Conservation (phyloP, 179 eudicot genomes). For the Carnegiea gigantea region DNA sequence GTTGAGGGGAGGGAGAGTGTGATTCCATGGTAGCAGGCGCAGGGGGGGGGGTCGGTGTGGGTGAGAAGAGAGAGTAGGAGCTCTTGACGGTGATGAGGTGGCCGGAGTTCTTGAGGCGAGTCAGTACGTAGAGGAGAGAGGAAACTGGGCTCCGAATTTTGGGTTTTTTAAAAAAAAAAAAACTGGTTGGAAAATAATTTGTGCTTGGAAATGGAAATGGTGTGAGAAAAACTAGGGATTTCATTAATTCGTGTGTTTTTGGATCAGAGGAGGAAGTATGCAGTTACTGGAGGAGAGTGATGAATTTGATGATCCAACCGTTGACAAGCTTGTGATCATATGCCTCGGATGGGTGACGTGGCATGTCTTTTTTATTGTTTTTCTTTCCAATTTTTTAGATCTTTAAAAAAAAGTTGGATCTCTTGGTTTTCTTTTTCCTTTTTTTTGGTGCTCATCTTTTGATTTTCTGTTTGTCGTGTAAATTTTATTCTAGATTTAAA, state of each 20-base stretch:
- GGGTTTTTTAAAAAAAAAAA: no score
- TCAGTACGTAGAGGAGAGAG: conserved; percentile 22
- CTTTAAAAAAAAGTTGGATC: no score
- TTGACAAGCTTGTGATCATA: not conserved
- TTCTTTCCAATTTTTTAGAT: no score
- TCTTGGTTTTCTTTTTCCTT: no score
- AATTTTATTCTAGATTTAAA: no score
- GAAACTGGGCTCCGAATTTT: no score
- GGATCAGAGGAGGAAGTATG: not conserved
- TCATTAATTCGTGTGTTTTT: not conserved
- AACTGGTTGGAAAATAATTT: no score
- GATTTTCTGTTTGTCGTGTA: no score
- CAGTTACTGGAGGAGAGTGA: not conserved
- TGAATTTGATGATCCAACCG: conserved; percentile 20
- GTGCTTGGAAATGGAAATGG: no score
- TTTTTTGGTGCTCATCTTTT: no score
- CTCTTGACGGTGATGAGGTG: conserved; percentile 60
- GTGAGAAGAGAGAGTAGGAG: conserved; percentile 54
- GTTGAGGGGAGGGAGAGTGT: not conserved
- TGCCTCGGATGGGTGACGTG: not conserved
- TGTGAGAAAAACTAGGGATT: no score
- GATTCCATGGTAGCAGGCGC: not conserved
- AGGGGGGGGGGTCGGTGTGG: not conserved
- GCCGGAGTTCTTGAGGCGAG: conserved; percentile 42
- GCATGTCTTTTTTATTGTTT: not conserved